Percentiles rank a stretch among this genome's conserved stretches.
Evolutionary conservation across 148 eudicot genomes (phyloP).

Genomic region (Rhododendron molle): DNA sequence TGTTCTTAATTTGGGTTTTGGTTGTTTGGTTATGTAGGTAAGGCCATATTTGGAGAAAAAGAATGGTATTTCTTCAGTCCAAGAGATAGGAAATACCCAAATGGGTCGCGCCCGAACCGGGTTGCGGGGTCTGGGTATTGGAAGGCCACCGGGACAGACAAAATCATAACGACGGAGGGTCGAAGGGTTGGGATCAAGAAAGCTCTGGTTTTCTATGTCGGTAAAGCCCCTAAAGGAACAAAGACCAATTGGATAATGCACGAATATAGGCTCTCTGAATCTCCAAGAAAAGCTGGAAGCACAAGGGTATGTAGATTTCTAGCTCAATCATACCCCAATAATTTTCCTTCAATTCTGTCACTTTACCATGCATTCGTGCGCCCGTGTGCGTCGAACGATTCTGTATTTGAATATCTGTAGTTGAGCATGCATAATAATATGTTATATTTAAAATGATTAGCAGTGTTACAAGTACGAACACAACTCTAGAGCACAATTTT

Average conservation of each 20-base stretch:
- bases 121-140: conserved; percentile 82
- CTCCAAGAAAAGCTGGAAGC: conserved; percentile 41
- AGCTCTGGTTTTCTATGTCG: conserved; percentile 69
- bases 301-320: conserved; percentile 30
- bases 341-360: not conserved
- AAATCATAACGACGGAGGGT: conserved; percentile 47
- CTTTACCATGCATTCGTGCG: too few species aligned
- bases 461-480: too few species aligned
- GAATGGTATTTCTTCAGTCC: conserved; percentile 91
- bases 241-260: conserved; percentile 96
- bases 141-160: conserved; percentile 88
- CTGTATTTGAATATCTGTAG: too few species aligned
- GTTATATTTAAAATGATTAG: too few species aligned
- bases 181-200: conserved; percentile 71
- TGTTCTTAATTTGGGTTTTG: not conserved
- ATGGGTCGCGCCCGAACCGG: conserved; percentile 77
- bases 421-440: too few species aligned
- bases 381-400: too few species aligned
- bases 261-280: conserved; percentile 66
- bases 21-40: conserved; percentile 31
- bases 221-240: conserved; percentile 79
- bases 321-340: not conserved
- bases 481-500: too few species aligned
- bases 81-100: conserved; percentile 73
- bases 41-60: conserved; percentile 70